A percentile compares a stretch with the other conserved stretches of the same genome.
Conservation (phyloP, 768 basidiomycete genomes). For the Tylopilus intermedius region DNA sequence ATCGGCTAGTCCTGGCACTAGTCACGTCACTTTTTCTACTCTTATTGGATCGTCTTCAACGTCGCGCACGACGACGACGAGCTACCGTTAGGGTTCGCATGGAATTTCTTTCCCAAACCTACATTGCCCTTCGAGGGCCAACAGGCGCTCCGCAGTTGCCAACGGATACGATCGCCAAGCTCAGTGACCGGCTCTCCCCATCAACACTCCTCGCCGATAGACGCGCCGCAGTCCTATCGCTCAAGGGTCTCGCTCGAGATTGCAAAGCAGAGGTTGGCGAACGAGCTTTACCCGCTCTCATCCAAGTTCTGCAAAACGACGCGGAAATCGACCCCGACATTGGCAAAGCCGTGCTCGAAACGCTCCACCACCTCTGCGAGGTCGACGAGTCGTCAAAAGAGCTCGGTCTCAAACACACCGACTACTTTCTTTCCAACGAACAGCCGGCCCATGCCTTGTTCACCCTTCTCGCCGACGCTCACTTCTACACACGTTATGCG, state of each 20-base stretch:
- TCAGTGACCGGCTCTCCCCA: constrained; percentile 89
- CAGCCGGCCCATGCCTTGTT: constrained; percentile 73
- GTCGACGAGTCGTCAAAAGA: constrained; percentile 55
- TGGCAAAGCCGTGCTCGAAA: constrained; percentile 90
- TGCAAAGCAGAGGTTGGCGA: constrained; percentile 87
- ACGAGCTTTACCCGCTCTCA: constrained; percentile 67
- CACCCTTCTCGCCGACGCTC: constrained; percentile 63
- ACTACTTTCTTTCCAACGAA: constrained; percentile 68
- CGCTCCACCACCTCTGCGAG: constrained; percentile 80
- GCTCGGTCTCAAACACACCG: constrained; percentile 80
- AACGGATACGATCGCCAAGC: constrained; percentile 77
- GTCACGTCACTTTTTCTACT: no score
- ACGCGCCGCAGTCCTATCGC: constrained; percentile 84
- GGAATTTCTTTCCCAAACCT: constrained; percentile 84
- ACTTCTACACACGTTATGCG: constrained; percentile 83
- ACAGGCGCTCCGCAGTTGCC: constrained; percentile 80
- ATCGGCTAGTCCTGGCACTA: no score
- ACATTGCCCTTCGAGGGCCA: constrained; percentile 79
- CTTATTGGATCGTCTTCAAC: neutral
- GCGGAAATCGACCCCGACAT: constrained; percentile 89
- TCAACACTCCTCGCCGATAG: constrained; percentile 85
- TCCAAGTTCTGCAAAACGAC: constrained; percentile 81
- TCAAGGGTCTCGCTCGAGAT: constrained; percentile 90
- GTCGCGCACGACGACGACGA: constrained; percentile 1
- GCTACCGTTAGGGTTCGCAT: constrained; percentile 32